A percentile compares a stretch with the other conserved stretches of the same genome.
phyloP scores from a whole-genome alignment of 768 basidiomycete genomes.

The Termitomyces titanicus region DNA sequence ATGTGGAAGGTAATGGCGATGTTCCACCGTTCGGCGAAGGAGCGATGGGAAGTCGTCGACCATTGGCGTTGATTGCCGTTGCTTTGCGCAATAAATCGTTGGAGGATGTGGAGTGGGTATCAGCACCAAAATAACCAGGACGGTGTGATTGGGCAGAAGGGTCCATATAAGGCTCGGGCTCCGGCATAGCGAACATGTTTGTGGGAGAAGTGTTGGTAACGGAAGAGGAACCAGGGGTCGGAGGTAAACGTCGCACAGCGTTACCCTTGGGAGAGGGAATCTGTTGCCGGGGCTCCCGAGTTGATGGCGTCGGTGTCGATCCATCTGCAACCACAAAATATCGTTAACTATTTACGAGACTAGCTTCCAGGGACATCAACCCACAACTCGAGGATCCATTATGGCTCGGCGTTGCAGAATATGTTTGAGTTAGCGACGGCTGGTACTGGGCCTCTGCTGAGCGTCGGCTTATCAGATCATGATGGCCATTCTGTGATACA shows the following conservation, averaged over 20 bases:
- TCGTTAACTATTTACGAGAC: constrained; percentile 3
- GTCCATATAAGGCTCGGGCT: constrained; percentile 37
- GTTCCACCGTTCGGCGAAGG: constrained; percentile 17
- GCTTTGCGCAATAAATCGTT: constrained; percentile 26
- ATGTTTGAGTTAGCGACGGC: constrained; percentile 12
- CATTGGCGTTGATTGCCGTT: constrained; percentile 19
- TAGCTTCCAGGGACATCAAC: constrained; percentile 5
- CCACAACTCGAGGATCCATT: constrained; percentile 19
- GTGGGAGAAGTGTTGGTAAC: constrained; percentile 20
- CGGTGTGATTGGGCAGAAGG: constrained; percentile 14
- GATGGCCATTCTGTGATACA: constrained; percentile 28
- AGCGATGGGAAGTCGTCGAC: constrained; percentile 24
- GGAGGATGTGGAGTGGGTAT: constrained; percentile 24
- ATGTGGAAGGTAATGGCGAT: constrained; percentile 16
- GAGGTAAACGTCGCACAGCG: constrained; percentile 37
- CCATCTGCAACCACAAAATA: constrained; percentile 6
- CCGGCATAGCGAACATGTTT: constrained; percentile 34
- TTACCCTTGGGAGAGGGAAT: constrained; percentile 24
- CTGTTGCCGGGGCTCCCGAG: constrained; percentile 11
- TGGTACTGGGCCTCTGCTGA: constrained; percentile 22
- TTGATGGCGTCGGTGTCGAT: constrained; percentile 8
- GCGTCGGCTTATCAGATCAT: constrained; percentile 35
- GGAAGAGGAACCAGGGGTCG: constrained; percentile 36
- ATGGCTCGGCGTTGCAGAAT: constrained; percentile 1
- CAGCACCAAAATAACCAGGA: constrained; percentile 20